phyloP scores from a whole-genome alignment of 179 eudicot genomes.

The Actinidia arguta region DNA sequence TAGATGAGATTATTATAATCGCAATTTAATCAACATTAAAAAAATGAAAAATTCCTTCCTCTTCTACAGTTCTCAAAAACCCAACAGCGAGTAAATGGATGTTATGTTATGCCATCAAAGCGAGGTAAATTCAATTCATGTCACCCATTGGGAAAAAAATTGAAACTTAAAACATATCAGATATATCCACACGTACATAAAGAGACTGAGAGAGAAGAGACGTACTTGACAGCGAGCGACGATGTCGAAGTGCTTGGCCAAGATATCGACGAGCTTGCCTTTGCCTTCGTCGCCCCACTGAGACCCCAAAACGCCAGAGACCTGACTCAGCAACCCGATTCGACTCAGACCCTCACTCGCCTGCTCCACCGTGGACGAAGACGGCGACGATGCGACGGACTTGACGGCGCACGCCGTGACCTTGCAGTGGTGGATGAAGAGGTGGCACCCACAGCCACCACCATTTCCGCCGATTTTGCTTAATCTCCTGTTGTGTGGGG shows the following conservation, averaged over 20 bases:
- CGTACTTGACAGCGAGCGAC: slow-evolving; percentile 97
- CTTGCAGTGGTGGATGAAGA: neutral
- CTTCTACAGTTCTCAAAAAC: no score
- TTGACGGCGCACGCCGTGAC: slow-evolving; percentile 27
- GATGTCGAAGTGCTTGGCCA: slow-evolving; percentile 83
- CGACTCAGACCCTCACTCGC: slow-evolving; percentile 44
- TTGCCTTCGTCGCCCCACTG: slow-evolving; percentile 99
- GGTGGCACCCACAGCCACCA: slow-evolving; percentile 6
- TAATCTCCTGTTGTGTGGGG: slow-evolving; percentile 9
- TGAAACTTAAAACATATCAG: neutral
- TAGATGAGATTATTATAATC: no score
- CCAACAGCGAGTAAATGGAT: no score
- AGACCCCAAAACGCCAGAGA: slow-evolving; percentile 89
- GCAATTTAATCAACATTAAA: no score
- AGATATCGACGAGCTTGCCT: slow-evolving; percentile 89
- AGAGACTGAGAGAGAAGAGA: neutral
- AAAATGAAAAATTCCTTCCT: no score
- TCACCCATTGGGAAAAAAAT: neutral
- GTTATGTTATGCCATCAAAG: no score
- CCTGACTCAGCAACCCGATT: slow-evolving; percentile 77
- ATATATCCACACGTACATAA: no score
- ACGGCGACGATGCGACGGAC: slow-evolving; percentile 26
- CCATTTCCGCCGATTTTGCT: neutral
- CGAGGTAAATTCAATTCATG: no score
- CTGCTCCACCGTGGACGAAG: slow-evolving; percentile 17